A percentile compares a stretch with the other conserved stretches of the same genome.
Evolutionary conservation across 306 rosid species (phyloP).

Genomic region (Luffa aegyptiaca): DNA sequence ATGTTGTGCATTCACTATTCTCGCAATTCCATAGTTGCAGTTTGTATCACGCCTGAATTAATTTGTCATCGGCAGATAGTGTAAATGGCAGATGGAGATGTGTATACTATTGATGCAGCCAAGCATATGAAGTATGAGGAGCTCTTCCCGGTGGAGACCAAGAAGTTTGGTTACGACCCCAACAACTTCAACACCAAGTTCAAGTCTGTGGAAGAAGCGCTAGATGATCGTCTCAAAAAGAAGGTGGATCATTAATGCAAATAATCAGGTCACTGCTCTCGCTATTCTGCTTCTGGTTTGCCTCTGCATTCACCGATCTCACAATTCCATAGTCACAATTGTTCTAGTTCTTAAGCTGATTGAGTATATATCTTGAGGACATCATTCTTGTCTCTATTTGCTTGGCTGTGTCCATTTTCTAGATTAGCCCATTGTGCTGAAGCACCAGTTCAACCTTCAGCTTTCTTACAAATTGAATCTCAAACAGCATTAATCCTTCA

Average conservation of each 20-base stretch:
- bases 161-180: conserved; percentile 73
- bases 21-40: too few species aligned
- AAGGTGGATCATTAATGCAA: conserved; percentile 98
- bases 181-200: conserved; percentile 18
- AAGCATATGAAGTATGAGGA: conserved; percentile 90
- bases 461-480: too few species aligned
- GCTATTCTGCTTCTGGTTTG: neutral
- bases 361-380: too few species aligned
- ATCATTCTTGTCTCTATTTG: too few species aligned
- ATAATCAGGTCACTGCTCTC: conserved; percentile 14
- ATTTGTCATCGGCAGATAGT: conserved; percentile 4
- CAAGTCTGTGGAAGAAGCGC: conserved; percentile 65
- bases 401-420: too few species aligned
- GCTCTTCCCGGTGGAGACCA: conserved; percentile 84
- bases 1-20: too few species aligned
- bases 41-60: too few species aligned
- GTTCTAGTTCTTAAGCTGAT: too few species aligned
- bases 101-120: conserved; percentile 77
- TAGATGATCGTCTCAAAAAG: conserved; percentile 90
- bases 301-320: neutral
- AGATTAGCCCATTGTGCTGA: too few species aligned
- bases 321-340: neutral
- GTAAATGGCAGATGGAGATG: conserved; percentile 17
- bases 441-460: too few species aligned
- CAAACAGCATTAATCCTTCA: too few species aligned